Base-by-base conservation (phyloP, 306 rosid genomes). In the Pyrus pyrifolia region DNA sequence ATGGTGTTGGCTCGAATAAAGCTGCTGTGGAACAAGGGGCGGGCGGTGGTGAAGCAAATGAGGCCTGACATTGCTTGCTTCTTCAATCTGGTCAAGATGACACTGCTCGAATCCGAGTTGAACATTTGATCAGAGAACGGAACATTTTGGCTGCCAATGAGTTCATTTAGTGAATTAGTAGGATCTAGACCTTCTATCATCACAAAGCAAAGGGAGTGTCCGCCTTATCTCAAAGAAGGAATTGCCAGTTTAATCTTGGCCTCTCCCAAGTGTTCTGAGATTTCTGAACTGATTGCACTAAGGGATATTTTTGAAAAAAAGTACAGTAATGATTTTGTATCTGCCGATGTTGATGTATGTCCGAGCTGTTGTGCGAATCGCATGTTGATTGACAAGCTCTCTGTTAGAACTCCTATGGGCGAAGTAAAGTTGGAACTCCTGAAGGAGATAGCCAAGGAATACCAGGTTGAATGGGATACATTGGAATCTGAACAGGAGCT, bases 51-150 rank as follows among this genome's bases (percentile, higher is more conserved):
- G 35, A 33, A 33, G 35, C 35, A 33, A 33, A 33, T 33, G 35
- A 33, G 35, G 35, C 35, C 0, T 33, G 0, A 33, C 35, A 5
- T 33, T 5, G 35, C 35, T 4, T 31, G 6, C 35, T 31, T 6
- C 35, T 31, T 31, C 35, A 31, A 31, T 31, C 35, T 31, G 35
- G 35, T 31, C 35, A 31, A 31, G 35, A 31, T 31, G 35, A 31
- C 35, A 0, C 35, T 33, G 35, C 35, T 33, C 0, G 7, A 33
- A 31, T 31, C 35, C 35, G 6, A 31, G 98, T 92, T 78, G 99
- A 96, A 81, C 99, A 96, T 46, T 98, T 96, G 81, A 96, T 91
- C 66, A 86, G 99, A 77, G 99, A 96, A 75, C 99, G 91, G 82
- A 96, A 96, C 72, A 78, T 92, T 57, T 80, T 96, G 92, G 91